Conservation (phyloP, 1,139 yeast species). For the Debaryomyces psychrophilus region DNA sequence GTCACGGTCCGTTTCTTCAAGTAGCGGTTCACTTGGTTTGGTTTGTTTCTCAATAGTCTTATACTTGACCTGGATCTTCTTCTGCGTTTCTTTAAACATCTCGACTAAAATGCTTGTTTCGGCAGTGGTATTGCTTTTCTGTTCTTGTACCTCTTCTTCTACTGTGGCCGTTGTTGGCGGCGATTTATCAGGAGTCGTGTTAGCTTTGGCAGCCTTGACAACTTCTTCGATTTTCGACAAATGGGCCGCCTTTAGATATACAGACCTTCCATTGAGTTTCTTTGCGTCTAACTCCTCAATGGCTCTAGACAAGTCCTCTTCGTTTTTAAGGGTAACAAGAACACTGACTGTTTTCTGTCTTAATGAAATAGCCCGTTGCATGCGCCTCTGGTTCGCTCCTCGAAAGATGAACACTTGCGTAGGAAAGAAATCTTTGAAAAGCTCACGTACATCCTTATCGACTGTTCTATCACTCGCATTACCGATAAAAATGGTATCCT, state of each 20-base stretch:
- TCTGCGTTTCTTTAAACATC: constrained; percentile 5
- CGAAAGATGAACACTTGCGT: constrained; percentile 50
- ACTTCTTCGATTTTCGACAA: constrained; percentile 47
- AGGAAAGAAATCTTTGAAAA: constrained; percentile 49
- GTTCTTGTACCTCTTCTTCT: constrained; percentile 1
- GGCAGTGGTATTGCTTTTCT: background rate
- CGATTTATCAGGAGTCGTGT: background rate
- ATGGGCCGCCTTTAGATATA: constrained; percentile 44
- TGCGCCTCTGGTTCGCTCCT: constrained; percentile 21
- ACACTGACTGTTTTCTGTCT: constrained; percentile 44
- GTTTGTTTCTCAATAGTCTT: constrained; percentile 1
- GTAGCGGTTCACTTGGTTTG: background rate
- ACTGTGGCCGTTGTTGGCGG: background rate
- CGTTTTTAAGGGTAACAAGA: constrained; percentile 52
- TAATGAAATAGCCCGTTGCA: constrained; percentile 16
- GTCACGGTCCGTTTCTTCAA: background rate
- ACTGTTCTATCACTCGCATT: constrained; percentile 43
- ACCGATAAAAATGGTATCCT: constrained; percentile 56
- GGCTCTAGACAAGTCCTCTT: constrained; percentile 46
- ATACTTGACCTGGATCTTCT: constrained; percentile 4
- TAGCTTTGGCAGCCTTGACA: constrained; percentile 29
- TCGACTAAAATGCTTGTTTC: constrained; percentile 5
- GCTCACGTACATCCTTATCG: constrained; percentile 45
- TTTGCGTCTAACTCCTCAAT: constrained; percentile 36
- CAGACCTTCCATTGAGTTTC: constrained; percentile 34